phyloP scores from a whole-genome alignment of 129 eudicot species.

The Lactuca sativa region DNA sequence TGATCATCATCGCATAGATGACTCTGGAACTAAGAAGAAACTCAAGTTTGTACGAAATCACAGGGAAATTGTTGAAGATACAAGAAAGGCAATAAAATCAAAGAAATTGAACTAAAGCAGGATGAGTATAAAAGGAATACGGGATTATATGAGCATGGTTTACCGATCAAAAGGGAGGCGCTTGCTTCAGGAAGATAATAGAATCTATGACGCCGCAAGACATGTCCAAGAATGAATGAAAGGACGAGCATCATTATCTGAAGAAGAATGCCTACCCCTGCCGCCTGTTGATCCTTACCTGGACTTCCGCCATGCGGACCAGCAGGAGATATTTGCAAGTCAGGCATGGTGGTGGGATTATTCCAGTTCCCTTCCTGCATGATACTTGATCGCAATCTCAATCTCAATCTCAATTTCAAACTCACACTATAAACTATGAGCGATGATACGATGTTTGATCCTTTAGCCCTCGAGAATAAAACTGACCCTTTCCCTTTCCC shows the following conservation, averaged over 20 bases:
- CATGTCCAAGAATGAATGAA: slow-evolving; percentile 94
- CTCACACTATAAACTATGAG: slow-evolving; percentile 8
- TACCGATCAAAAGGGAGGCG: slow-evolving; percentile 93
- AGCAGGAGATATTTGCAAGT: slow-evolving; percentile 69
- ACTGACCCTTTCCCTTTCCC: slow-evolving; percentile 19
- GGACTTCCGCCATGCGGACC: slow-evolving; percentile 52
- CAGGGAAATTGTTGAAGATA: background rate
- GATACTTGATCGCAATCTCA: background rate
- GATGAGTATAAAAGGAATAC: background rate
- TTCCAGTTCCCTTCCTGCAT: slow-evolving; percentile 12
- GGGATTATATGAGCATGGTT: slow-evolving; percentile 6
- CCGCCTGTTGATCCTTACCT: slow-evolving; percentile 97
- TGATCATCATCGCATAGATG: slow-evolving; percentile 1
- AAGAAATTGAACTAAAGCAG: background rate
- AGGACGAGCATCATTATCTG: slow-evolving; percentile 99
- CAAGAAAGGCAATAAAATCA: background rate
- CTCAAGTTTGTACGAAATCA: background rate
- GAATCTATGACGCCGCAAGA: slow-evolving; percentile 87
- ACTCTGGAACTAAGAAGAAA: background rate
- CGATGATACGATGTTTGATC: slow-evolving; percentile 15
- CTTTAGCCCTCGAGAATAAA: slow-evolving; percentile 23
- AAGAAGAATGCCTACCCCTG: slow-evolving; percentile 92
- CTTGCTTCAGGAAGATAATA: slow-evolving; percentile 99
- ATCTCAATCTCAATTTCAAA: background rate
- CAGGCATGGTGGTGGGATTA: slow-evolving; percentile 41